Evolutionary conservation across 2,329 filamentous ascomycete species (phyloP).

Genomic region (Aureobasidium sp.): DNA sequence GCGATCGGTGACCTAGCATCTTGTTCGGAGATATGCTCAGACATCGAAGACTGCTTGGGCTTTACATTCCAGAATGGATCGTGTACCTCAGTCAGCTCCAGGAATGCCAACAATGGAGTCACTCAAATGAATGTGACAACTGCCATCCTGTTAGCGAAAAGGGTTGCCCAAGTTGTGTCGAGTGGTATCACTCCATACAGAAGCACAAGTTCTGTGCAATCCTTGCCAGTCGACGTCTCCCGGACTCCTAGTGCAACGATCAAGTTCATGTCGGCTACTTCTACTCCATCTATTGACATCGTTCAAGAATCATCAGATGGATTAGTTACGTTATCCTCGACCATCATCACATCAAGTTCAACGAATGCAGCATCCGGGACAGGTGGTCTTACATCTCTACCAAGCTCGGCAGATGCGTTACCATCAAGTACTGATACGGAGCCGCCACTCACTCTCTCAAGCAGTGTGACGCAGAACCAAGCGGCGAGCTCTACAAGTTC

Average conservation of each 20-base stretch:
- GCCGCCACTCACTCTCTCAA: neutral
- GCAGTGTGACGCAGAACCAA: neutral
- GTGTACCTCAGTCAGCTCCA: neutral
- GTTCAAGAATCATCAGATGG: no score
- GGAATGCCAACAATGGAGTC: neutral
- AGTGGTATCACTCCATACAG: neutral
- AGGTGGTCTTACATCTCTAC: neutral
- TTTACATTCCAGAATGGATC: conserved; percentile 6
- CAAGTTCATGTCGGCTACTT: neutral
- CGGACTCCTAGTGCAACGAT: neutral
- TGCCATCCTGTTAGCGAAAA: neutral
- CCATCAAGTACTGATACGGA: neutral
- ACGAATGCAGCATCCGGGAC: neutral
- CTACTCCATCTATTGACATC: neutral
- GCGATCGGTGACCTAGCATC: neutral
- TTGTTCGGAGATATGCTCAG: neutral
- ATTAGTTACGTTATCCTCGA: neutral
- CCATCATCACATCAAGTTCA: neutral
- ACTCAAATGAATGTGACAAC: neutral
- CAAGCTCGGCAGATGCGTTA: neutral
- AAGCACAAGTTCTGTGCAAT: neutral
- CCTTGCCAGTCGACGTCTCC: neutral
- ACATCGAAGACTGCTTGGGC: neutral
- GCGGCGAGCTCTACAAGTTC: neutral
- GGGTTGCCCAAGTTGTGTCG: neutral